phyloP scores from a whole-genome alignment of 2,329 filamentous ascomycete genomes.

The Sclerotinia borealis region DNA sequence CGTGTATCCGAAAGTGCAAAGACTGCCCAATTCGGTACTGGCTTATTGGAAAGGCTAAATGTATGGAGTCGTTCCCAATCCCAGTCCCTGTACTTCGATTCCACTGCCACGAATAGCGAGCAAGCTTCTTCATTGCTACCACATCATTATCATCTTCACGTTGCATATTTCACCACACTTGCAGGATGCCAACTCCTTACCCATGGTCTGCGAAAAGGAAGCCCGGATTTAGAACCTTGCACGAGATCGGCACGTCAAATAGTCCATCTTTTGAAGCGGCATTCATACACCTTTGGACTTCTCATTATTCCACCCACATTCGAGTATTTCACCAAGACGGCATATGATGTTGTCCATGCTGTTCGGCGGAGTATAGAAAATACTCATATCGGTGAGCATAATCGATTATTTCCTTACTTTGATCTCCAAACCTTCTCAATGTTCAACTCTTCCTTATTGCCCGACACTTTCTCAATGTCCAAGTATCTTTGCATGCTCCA shows the following conservation, averaged over 20 bases:
- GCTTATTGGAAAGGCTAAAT: constrained; percentile 25
- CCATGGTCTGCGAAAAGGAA: constrained; percentile 17
- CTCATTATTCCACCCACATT: constrained; percentile 37
- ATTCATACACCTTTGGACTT: constrained; percentile 37
- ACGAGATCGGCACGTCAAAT: constrained; percentile 34
- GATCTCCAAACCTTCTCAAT: too few relatives aligned
- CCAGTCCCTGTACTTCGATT: constrained; percentile 23
- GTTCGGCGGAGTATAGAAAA: constrained; percentile 28
- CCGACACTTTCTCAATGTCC: neutral
- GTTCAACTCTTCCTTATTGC: too few relatives aligned
- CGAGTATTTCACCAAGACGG: constrained; percentile 35
- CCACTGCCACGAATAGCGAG: constrained; percentile 17
- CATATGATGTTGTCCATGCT: constrained; percentile 29
- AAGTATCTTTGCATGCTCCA: neutral
- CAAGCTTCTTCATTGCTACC: constrained; percentile 25
- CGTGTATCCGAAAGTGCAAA: constrained; percentile 17
- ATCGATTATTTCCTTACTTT: neutral
- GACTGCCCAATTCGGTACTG: constrained; percentile 19
- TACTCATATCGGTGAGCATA: constrained; percentile 20
- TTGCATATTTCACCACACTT: constrained; percentile 29
- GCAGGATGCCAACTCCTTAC: constrained; percentile 25
- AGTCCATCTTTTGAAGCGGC: constrained; percentile 33
- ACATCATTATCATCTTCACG: constrained; percentile 31
- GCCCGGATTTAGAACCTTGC: constrained; percentile 27
- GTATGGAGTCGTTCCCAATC: constrained; percentile 26